A percentile compares a stretch with the other conserved stretches of the same genome.
Conservation (phyloP, 1,139 yeast species). For the Blastobotrys proliferans region DNA sequence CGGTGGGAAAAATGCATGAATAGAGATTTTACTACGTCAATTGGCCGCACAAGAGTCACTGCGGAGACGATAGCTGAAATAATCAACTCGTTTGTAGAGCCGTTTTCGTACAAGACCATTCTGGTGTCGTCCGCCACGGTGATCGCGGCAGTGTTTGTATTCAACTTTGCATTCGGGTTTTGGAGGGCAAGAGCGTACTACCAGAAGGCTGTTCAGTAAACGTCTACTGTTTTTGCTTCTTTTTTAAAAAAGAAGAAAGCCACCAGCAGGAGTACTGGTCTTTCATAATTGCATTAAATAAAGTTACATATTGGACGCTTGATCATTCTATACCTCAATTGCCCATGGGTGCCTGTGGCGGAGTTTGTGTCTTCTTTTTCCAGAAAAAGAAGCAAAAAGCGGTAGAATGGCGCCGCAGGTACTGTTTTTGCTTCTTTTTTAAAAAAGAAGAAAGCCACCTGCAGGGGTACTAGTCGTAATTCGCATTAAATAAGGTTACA, state of each 20-base stretch:
- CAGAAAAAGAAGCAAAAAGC: background rate
- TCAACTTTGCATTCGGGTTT: conserved; percentile 44
- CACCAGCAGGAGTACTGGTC: no score
- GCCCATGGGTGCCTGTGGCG: no score
- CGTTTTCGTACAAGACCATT: conserved; percentile 38
- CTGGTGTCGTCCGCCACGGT: background rate
- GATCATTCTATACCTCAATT: background rate
- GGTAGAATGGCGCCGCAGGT: background rate
- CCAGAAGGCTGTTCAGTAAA: background rate
- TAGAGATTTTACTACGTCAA: conserved; percentile 65
- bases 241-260: no score
- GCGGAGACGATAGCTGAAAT: conserved; percentile 83
- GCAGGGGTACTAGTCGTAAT: no score
- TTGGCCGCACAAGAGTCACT: conserved; percentile 69
- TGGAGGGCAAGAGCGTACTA: conserved; percentile 26
- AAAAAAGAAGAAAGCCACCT: background rate
- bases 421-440: background rate
- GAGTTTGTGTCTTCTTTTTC: no score
- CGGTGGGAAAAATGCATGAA: conserved; percentile 83
- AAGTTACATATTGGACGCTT: background rate
- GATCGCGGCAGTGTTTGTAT: conserved; percentile 30
- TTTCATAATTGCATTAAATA: background rate
- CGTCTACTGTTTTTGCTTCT: background rate
- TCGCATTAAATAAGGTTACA: conserved; percentile 8
- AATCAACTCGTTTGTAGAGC: conserved; percentile 68